Conservation (phyloP, 305 asterid genomes). For the Striga hermonthica region DNA sequence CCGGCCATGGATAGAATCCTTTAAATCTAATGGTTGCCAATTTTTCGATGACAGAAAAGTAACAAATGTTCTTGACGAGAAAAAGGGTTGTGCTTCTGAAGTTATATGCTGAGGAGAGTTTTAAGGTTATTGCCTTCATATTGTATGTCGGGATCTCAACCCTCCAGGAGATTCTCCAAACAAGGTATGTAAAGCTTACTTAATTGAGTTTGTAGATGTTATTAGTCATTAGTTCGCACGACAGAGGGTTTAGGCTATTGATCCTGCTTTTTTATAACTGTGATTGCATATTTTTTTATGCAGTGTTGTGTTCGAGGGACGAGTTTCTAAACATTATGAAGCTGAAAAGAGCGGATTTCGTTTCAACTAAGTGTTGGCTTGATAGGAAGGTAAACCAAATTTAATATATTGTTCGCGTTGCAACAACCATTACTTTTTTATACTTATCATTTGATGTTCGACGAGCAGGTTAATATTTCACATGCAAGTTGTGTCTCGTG, state of each 20-base stretch:
- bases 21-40: too few relatives aligned
- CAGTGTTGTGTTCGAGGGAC: constrained; percentile 55
- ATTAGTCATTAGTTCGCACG: background rate
- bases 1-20: too few relatives aligned
- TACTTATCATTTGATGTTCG: too few relatives aligned
- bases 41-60: constrained; percentile 53
- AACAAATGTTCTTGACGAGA: constrained; percentile 47
- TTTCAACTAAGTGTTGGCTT: constrained; percentile 54
- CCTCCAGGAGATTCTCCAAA: constrained; percentile 50
- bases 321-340: constrained; percentile 61
- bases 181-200: constrained; percentile 34
- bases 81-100: constrained; percentile 45
- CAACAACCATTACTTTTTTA: background rate
- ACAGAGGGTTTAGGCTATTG: constrained; percentile 34
- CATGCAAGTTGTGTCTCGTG: constrained; percentile 47
- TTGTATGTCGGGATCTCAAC: constrained; percentile 32
- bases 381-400: constrained; percentile 47
- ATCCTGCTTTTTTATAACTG: too few relatives aligned
- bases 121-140: constrained; percentile 46
- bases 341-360: constrained; percentile 49
- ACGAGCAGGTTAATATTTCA: constrained; percentile 48
- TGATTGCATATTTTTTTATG: too few relatives aligned
- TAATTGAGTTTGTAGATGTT: background rate
- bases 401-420: background rate
- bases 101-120: constrained; percentile 60